Evolutionary conservation across 129 eudicot genomes (phyloP).

Genomic region (sunflower (Helianthus annuus)): HanXRQr2.0-SUNRISE NC_035445.2:85867545-85868044

Average conservation of each 20-base stretch:
- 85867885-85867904: background rate
- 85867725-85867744: too few relatives aligned
- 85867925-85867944: conserved; percentile 15
- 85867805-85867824: too few relatives aligned
- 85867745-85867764: too few relatives aligned
- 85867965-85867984: background rate
- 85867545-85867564: background rate
- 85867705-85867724: too few relatives aligned
- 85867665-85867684: background rate
- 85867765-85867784: too few relatives aligned
- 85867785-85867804: too few relatives aligned
- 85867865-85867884: background rate
- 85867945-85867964: conserved; percentile 36
- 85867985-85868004: background rate
- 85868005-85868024: background rate
- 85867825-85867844: background rate
- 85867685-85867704: background rate
- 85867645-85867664: background rate
- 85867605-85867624: conserved; percentile 1
- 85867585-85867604: background rate
- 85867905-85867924: background rate
- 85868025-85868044: conserved; percentile 33
- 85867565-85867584: background rate
- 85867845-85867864: background rate
- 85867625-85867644: background rate